These are phyloP conservation scores for Phytophthora pseudosyringae DNA, from an alignment of 352 stramenopile genomes.

Conservation along the genomic window DNA sequence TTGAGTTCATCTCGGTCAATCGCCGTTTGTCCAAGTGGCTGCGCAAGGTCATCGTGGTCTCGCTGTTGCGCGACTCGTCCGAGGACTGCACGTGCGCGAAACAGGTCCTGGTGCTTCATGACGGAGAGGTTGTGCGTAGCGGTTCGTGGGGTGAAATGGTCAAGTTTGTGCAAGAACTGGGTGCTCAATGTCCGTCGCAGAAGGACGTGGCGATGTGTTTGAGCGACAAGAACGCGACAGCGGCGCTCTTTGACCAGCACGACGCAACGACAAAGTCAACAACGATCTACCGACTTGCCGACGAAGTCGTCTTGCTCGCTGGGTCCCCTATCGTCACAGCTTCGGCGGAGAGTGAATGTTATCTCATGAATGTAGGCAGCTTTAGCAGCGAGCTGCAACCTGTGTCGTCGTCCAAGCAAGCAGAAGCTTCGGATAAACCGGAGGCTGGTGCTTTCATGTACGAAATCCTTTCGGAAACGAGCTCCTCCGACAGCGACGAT, in stretches of 20 bases:
- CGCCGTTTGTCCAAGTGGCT: conserved; percentile 50
- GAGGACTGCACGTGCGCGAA: conserved; percentile 35
- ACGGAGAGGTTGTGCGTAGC: conserved; percentile 44
- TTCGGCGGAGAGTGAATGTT: conserved; percentile 13
- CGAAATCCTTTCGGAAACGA: conserved; percentile 13
- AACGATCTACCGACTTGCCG: conserved; percentile 39
- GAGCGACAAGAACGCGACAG: conserved; percentile 28
- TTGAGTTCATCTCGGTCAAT: conserved; percentile 47
- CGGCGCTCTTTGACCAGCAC: conserved; percentile 26
- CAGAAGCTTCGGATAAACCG: conserved; percentile 20
- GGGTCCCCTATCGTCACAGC: conserved; percentile 35
- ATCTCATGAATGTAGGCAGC: conserved; percentile 31
- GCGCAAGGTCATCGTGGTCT: conserved; percentile 48
- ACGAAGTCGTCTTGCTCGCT: conserved; percentile 43
- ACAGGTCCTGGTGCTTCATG: conserved; percentile 41
- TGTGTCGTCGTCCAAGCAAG: conserved; percentile 3
- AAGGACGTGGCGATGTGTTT: conserved; percentile 43
- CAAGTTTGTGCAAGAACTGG: conserved; percentile 39
- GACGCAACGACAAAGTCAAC: conserved; percentile 20
- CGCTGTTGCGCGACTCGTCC: conserved; percentile 37
- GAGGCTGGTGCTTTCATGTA: conserved; percentile 30
- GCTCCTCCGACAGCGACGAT: conserved; percentile 22
- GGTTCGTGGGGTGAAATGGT: conserved; percentile 41
- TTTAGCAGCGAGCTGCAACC: conserved; percentile 25
- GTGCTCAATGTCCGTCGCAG: conserved; percentile 35